Evolutionary conservation across 257 asterid genomes (phyloP).

Genomic region (Jacaranda copaia): DNA sequence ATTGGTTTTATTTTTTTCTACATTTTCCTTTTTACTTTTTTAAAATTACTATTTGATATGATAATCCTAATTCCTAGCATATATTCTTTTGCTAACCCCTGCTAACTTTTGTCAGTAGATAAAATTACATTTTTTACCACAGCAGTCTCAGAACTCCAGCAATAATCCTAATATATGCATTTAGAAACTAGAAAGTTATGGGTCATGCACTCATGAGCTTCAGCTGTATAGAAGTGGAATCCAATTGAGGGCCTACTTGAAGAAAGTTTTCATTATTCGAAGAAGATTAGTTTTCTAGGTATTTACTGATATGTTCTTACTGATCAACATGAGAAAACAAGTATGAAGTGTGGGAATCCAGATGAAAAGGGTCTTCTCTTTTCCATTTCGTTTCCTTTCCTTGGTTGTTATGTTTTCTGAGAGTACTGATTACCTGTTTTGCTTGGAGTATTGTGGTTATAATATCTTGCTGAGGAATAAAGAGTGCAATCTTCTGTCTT

Average conservation of each 20-base stretch:
- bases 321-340: no score
- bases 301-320: no score
- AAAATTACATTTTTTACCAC: background rate
- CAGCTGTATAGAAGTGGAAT: background rate
- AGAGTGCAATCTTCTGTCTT: background rate
- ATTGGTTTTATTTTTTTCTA: background rate
- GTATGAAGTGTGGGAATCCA: no score
- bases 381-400: no score
- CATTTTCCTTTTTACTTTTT: background rate
- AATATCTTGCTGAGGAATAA: no score
- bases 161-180: background rate
- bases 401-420: no score
- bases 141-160: conserved; percentile 9
- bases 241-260: background rate
- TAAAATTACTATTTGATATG: conserved; percentile 11
- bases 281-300: background rate
- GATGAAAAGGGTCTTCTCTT: no score
- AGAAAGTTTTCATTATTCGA: background rate
- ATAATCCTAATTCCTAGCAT: conserved; percentile 6
- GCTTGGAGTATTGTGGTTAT: no score
- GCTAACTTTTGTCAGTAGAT: conserved; percentile 13
- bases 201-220: conserved; percentile 10
- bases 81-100: conserved; percentile 21
- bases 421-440: no score
- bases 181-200: conserved; percentile 6